Evolutionary conservation across 2,329 filamentous ascomycete genomes (phyloP), one percentile per base, ranked within the genome.

Genomic region (Neopestalotiopsis rosae): DNA sequence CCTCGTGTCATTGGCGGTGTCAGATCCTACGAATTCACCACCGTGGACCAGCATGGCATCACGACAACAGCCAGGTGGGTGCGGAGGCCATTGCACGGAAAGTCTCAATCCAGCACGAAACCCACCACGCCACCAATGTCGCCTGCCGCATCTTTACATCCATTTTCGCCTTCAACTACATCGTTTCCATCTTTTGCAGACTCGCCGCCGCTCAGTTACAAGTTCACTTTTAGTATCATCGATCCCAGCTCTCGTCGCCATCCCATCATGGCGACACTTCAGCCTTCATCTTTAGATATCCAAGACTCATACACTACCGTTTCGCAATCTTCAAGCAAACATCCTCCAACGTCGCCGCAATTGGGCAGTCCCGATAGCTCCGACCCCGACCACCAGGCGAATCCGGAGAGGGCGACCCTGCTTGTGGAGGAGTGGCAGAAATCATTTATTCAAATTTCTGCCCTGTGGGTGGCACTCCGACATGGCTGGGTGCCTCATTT

Each of bases 191-290:
- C 71, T 6, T 70, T 78, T 3, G 71, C 32, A 42, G n/a, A 30
- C 13, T 61, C 77, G 3, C 72, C 74, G 0, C 72, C 79, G 2
- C 70, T 75, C 1, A 87, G 88, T 61, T 82, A 80, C 68, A 90
- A 89, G 76, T 95, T 91, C 82, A 93, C 89, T 9, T 95, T 95
- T 77, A 94, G 91, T 81, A 89, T 94, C 71, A 90, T 95, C 74
- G 89, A 92, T 73, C 88, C 92, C 0, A 86, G 87, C 61, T 88
- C 87, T 9, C 85, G 91, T 42, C 88, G 91, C 13, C 93, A 95
- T 76, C 92, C 93, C 4, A 88, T 95, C 74, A 87, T 95, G 80
- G 93, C 91, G 0, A 89, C 86, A 2, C 83, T 95, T 59, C 90
- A 88, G 3, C 85, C 86, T 13, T 84, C 85, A 4, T 88, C 86